A percentile compares a stretch with the other conserved stretches of the same genome.
Conservation (phyloP, 2,329 filamentous ascomycete species). For the Boeremia lycopersici region DNA sequence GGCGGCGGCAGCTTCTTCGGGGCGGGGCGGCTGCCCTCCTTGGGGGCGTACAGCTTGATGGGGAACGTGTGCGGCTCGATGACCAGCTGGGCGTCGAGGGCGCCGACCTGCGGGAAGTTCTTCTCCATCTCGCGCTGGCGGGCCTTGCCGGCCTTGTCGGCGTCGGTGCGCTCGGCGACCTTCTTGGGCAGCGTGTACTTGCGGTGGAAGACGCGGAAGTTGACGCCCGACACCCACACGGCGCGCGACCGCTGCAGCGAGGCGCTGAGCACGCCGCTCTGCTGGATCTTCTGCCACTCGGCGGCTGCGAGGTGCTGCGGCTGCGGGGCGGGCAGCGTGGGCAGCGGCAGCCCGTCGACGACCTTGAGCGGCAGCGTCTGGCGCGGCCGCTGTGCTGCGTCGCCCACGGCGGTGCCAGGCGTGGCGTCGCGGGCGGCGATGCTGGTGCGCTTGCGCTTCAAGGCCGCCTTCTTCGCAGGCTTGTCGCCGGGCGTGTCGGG, state of each 20-base stretch:
- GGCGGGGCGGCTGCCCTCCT: slow-evolving; percentile 30
- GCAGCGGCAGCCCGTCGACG: slow-evolving; percentile 69
- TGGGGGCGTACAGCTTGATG: slow-evolving; percentile 53
- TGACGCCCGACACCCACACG: slow-evolving; percentile 45
- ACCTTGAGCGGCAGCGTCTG: slow-evolving; percentile 65
- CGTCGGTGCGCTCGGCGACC: slow-evolving; percentile 65
- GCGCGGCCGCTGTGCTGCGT: slow-evolving; percentile 20
- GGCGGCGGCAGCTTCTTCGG: slow-evolving; percentile 40
- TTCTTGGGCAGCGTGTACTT: slow-evolving; percentile 46
- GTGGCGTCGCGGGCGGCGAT: slow-evolving; percentile 32
- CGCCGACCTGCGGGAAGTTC: slow-evolving; percentile 46
- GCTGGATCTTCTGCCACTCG: slow-evolving; percentile 75
- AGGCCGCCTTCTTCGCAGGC: slow-evolving; percentile 34
- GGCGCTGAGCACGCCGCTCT: slow-evolving; percentile 77
- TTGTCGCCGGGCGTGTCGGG: slow-evolving; percentile 35
- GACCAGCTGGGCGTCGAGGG: slow-evolving; percentile 65
- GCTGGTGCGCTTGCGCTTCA: slow-evolving; percentile 44
- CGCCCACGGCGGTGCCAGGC: slow-evolving; percentile 31
- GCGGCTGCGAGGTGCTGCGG: slow-evolving; percentile 64
- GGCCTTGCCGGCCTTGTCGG: slow-evolving; percentile 62
- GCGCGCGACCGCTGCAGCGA: slow-evolving; percentile 75
- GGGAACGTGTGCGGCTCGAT: slow-evolving; percentile 83
- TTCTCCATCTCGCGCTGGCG: slow-evolving; percentile 62
- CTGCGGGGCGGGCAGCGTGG: slow-evolving; percentile 72
- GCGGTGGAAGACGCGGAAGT: slow-evolving; percentile 48